These are phyloP conservation scores for Paracoccidioides lutzii DNA, from an alignment of 2,329 filamentous ascomycete genomes.

Conservation along the genomic window DNA sequence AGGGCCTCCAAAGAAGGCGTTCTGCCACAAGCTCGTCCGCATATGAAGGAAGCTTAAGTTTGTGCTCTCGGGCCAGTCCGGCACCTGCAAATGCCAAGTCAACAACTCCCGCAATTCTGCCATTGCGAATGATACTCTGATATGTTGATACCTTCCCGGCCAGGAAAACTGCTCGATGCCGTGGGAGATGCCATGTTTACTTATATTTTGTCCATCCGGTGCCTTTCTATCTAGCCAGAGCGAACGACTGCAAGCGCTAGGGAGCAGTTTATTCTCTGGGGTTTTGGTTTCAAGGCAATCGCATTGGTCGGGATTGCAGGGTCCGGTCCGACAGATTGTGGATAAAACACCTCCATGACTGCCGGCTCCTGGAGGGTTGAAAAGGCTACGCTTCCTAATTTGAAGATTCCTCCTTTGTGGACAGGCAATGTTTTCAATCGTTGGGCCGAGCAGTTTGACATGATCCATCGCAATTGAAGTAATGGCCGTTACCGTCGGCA, in stretches of 20 bases:
- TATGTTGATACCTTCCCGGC: constrained; percentile 20
- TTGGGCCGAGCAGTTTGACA: constrained; percentile 47
- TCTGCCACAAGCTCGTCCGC: neutral
- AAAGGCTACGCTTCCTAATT: constrained; percentile 44
- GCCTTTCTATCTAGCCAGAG: constrained; percentile 4
- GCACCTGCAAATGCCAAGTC: neutral
- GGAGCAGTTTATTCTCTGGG: constrained; percentile 10
- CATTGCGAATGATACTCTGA: constrained; percentile 3
- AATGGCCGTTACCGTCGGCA: constrained; percentile 46
- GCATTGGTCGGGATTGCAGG: constrained; percentile 7
- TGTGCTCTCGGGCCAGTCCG: neutral
- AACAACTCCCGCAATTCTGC: too few relatives aligned
- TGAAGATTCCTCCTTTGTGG: constrained; percentile 63
- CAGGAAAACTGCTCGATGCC: constrained; percentile 17
- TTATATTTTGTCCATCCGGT: constrained; percentile 3
- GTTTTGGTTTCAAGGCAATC: neutral
- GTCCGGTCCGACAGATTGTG: constrained; percentile 35
- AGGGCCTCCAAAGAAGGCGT: too few relatives aligned
- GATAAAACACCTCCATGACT: constrained; percentile 36
- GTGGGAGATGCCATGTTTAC: constrained; percentile 10
- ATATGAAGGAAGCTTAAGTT: neutral
- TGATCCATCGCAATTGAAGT: constrained; percentile 58
- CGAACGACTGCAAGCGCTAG: constrained; percentile 10
- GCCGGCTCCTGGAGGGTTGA: constrained; percentile 40
- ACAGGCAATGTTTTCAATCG: constrained; percentile 55